Evolutionary conservation across 345 rosid species (phyloP).

Genomic region (Citrus reticulata): DNA sequence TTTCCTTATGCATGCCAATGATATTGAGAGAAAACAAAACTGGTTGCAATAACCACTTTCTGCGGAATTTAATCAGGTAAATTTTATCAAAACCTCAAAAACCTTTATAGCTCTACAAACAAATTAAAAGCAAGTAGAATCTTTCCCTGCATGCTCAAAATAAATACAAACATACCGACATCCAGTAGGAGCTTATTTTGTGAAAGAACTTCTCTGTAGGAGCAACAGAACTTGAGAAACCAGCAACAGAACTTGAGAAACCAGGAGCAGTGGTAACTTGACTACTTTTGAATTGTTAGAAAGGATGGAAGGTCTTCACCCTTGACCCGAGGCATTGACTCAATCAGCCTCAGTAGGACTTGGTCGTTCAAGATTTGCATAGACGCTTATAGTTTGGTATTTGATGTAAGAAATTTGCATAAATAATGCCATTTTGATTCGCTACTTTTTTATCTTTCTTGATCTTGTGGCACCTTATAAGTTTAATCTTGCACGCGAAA

Average conservation of each 20-base stretch:
- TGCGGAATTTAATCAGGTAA: background rate
- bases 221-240: background rate
- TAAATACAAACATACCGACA: conserved; percentile 41
- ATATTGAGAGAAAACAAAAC: background rate
- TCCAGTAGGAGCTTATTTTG: conserved; percentile 26
- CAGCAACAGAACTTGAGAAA: background rate
- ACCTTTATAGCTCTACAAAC: background rate
- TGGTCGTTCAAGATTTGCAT: background rate
- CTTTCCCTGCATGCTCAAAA: background rate
- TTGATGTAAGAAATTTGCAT: background rate
- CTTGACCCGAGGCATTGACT: background rate
- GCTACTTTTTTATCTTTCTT: background rate
- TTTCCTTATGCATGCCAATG: background rate
- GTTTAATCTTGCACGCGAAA: background rate
- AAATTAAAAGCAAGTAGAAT: background rate
- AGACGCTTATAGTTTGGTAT: background rate
- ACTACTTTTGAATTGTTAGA: background rate
- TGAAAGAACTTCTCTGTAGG: conserved; percentile 11
- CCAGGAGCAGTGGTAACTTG: background rate
- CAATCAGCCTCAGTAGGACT: background rate
- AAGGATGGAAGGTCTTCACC: background rate
- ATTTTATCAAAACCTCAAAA: background rate
- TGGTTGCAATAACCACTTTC: background rate
- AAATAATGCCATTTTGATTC: too few relatives aligned
- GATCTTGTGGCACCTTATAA: background rate